phyloP scores from a whole-genome alignment of 768 basidiomycete genomes.

The Phallus indusiatus region DNA sequence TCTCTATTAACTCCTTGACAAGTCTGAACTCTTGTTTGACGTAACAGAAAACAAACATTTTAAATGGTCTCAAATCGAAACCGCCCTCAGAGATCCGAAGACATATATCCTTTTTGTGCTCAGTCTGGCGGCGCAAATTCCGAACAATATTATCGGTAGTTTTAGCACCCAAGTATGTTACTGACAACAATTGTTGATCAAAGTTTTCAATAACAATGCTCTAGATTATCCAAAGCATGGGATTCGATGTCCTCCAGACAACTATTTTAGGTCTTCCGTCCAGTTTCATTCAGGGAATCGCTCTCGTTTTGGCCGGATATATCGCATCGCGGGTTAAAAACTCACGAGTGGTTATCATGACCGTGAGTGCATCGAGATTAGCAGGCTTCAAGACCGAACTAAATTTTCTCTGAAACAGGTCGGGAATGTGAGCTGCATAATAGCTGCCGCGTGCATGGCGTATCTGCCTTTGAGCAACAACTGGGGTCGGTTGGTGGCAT shows the following conservation, averaged over 20 bases:
- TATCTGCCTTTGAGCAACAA: conserved; percentile 19
- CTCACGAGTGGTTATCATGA: background rate
- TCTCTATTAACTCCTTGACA: conserved; percentile 10
- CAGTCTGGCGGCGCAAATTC: conserved; percentile 25
- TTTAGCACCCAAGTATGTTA: background rate
- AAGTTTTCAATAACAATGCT: background rate
- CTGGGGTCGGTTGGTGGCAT: conserved; percentile 23
- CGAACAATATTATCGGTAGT: conserved; percentile 8
- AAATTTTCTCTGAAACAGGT: background rate
- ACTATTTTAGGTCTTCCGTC: conserved; percentile 16
- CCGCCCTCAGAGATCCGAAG: conserved; percentile 23
- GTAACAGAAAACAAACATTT: conserved; percentile 22
- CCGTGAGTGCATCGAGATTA: background rate
- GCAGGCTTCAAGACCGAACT: background rate
- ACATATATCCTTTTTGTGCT: conserved; percentile 25
- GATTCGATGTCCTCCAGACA: conserved; percentile 16
- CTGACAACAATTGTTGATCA: background rate
- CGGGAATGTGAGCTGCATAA: conserved; percentile 24
- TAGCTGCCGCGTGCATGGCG: conserved; percentile 19
- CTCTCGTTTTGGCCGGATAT: conserved; percentile 13
- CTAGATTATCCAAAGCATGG: conserved; percentile 15
- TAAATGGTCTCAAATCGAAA: conserved; percentile 25
- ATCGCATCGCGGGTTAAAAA: conserved; percentile 15
- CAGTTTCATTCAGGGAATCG: conserved; percentile 14
- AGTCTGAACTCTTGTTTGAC: background rate